phyloP scores from a whole-genome alignment of 1,139 yeast species.

The Candida gigantensis region DNA sequence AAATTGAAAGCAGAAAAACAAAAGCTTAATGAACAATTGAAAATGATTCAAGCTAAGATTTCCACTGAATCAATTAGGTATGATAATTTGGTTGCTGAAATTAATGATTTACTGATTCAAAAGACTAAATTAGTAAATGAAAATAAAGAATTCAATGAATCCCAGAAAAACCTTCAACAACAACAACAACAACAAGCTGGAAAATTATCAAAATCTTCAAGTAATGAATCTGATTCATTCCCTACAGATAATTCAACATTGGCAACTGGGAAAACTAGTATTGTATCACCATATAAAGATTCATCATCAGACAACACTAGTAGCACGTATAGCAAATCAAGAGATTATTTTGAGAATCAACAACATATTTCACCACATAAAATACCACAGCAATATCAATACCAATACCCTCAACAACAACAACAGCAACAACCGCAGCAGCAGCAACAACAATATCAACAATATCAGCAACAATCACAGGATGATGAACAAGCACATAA shows the following conservation, averaged over 20 bases:
- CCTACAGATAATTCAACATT: slow-evolving; percentile 9
- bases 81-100: slow-evolving; percentile 31
- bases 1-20: slow-evolving; percentile 31
- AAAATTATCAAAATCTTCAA: slow-evolving; percentile 3
- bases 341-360: slow-evolving; percentile 5
- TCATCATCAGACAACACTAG: no score
- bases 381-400: slow-evolving; percentile 2
- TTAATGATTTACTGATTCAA: slow-evolving; percentile 28
- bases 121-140: slow-evolving; percentile 25
- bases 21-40: slow-evolving; percentile 27
- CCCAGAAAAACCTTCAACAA: slow-evolving; percentile 13
- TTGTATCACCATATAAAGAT: slow-evolving; percentile 10
- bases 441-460: slow-evolving; percentile 6
- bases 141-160: slow-evolving; percentile 26
- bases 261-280: slow-evolving; percentile 7
- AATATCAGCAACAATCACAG: slow-evolving; percentile 11
- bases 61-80: slow-evolving; percentile 25
- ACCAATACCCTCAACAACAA: slow-evolving; percentile 3
- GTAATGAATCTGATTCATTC: slow-evolving; percentile 7
- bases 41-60: slow-evolving; percentile 24
- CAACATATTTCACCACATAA: slow-evolving; percentile 16
- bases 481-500: slow-evolving; percentile 43
- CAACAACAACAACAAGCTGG: slow-evolving; percentile 22
- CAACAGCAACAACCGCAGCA: slow-evolving; percentile 7
- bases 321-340: slow-evolving; percentile 3